Evolutionary conservation across 441 rosid genomes (phyloP), one percentile per base, ranked within the genome.

Genomic region (Brassica hybrid): DNA sequence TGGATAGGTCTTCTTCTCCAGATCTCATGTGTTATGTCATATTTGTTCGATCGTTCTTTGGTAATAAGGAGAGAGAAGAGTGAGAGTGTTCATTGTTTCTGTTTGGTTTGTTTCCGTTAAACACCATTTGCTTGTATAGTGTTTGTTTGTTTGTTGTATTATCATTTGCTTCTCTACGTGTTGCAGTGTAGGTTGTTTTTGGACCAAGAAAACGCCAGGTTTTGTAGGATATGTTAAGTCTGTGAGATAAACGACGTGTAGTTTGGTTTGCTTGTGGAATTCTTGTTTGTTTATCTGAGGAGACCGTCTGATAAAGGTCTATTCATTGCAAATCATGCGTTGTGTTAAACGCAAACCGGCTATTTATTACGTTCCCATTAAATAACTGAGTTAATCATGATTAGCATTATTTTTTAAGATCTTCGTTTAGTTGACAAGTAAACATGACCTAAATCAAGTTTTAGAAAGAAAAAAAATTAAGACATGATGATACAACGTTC

Each of bases 241-340:
- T 17, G 64, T 41, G 5, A 64, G 52, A 54, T 52, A 71, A 64
- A 71, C 67, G 6, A 41, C 67, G 54, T 57, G 71, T 71, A 54
- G 75, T 77, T 65, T 69, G 64, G 65, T 45, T 61, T 69, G 63
- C 61, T n/a, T 45, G 43, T 43, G 50, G 50, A 38, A 36, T 7
- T 30, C 7, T 1, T 2, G 9, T 7, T 36, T 36, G 43, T 36
- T 36, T 36, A 36, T 93, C 93, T 38, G 98, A 95, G 89, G n/a
- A n/a, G n/a, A 10, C n/a, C 5, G 13, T 59, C 13, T 48, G 67
- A 66, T 74, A 74, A 74, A 36, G 43, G 43, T 41, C 45, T 41
- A 41, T 36, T 36, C 25, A 23, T 5, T 30, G 10, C 45, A 9
- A 41, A 41, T 41, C 45, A 38, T 38, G 45, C 34, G 11, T 38